These are phyloP conservation scores for Acanthamoeba triangularis DNA, from an alignment of 208 protist genomes.

Conservation along the genomic window DNA sequence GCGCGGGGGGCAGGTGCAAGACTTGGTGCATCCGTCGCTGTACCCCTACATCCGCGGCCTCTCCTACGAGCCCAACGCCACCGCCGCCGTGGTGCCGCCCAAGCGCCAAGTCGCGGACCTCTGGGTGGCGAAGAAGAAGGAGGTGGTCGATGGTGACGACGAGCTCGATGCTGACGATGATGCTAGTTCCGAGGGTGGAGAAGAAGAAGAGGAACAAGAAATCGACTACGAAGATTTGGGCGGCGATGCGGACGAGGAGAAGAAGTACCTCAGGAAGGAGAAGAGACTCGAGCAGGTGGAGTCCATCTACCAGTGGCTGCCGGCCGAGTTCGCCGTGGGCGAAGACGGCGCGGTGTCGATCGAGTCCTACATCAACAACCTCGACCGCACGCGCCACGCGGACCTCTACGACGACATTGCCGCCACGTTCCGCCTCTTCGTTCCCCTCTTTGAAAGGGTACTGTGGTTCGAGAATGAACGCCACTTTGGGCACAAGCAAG, in stretches of 20 bases:
- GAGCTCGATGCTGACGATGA: background rate
- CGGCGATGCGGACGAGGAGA: background rate
- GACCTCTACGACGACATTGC: constrained; percentile 80
- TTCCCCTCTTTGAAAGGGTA: constrained; percentile 80
- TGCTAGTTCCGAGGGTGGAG: background rate
- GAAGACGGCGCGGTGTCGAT: constrained; percentile 79
- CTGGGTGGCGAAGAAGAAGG: background rate
- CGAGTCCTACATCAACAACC: constrained; percentile 86
- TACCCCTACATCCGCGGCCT: constrained; percentile 81
- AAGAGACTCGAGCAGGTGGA: background rate
- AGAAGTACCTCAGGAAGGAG: background rate
- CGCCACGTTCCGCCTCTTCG: constrained; percentile 77
- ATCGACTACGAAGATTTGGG: background rate
- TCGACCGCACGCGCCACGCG: constrained; percentile 74
- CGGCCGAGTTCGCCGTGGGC: constrained; percentile 80
- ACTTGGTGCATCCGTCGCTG: constrained; percentile 87
- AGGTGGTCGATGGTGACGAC: background rate
- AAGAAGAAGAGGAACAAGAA: background rate
- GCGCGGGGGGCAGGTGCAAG: constrained; percentile 85
- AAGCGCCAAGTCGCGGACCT: background rate
- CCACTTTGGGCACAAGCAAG: background rate
- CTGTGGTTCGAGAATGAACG: constrained; percentile 61
- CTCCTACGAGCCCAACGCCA: background rate
- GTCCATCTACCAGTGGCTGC: constrained; percentile 85
- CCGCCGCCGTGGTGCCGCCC: background rate